A percentile compares a stretch with the other conserved stretches of the same genome.
phyloP scores from a whole-genome alignment of 805 yeast genomes.

The Maudiozyma barnettii region DNA sequence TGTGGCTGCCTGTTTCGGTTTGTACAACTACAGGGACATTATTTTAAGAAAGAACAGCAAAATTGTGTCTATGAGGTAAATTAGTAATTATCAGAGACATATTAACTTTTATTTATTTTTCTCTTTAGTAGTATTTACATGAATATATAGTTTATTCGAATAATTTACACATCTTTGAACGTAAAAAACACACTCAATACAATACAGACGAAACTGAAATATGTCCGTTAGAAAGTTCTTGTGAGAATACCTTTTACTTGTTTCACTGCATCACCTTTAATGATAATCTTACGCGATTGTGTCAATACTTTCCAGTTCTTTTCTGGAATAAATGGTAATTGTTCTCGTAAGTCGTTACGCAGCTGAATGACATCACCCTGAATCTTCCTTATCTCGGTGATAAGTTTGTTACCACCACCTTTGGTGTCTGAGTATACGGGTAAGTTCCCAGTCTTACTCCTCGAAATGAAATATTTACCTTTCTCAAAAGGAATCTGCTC shows the following conservation, averaged over 20 bases:
- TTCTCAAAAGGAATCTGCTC: slow-evolving; percentile 17
- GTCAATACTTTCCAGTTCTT: slow-evolving; percentile 39
- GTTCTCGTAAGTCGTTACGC: slow-evolving; percentile 51
- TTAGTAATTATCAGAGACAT: too few species aligned
- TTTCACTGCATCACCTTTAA: slow-evolving; percentile 38
- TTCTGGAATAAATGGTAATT: slow-evolving; percentile 40
- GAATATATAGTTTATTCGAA: background rate
- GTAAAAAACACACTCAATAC: too few species aligned
- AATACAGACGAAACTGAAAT: too few species aligned
- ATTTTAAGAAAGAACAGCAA: background rate
- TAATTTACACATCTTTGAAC: background rate
- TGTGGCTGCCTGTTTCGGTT: background rate
- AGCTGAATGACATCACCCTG: slow-evolving; percentile 59
- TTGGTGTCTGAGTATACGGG: slow-evolving; percentile 74
- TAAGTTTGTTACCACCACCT: slow-evolving; percentile 43
- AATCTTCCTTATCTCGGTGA: slow-evolving; percentile 66
- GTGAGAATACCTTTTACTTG: slow-evolving; percentile 27
- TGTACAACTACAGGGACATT: background rate
- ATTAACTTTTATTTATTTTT: background rate
- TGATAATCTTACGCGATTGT: slow-evolving; percentile 44
- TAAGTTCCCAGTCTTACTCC: slow-evolving; percentile 56
- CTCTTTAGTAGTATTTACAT: background rate
- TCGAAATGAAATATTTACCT: slow-evolving; percentile 30
- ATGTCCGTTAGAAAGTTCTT: slow-evolving; percentile 2
- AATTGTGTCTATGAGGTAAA: slow-evolving; percentile 3